Evolutionary conservation across 75 land plant species (phyloP).

Genomic region (Cupressus sempervirens): DNA sequence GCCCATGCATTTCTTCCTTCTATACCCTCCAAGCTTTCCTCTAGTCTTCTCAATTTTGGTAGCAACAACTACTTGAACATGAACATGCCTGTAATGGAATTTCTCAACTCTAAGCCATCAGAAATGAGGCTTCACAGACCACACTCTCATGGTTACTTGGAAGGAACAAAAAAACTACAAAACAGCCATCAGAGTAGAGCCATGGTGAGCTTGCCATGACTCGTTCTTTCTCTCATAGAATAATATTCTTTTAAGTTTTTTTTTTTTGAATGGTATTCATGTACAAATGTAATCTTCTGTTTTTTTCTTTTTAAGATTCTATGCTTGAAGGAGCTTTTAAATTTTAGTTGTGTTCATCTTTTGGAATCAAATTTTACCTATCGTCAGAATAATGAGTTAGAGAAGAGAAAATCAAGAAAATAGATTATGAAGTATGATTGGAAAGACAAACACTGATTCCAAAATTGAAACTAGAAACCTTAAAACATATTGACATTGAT

Average conservation of each 20-base stretch:
- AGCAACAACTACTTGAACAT: neutral
- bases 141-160: conserved; percentile 4
- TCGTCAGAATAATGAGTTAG: too few relatives aligned
- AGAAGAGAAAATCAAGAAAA: too few relatives aligned
- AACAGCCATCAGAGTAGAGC: conserved; percentile 1
- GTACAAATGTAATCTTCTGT: neutral
- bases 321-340: too few relatives aligned
- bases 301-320: neutral
- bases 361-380: too few relatives aligned
- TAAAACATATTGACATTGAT: too few relatives aligned
- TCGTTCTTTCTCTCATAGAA: neutral
- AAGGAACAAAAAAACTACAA: conserved; percentile 3
- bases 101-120: neutral
- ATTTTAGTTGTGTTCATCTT: too few relatives aligned
- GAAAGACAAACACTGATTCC: too few relatives aligned
- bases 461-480: too few relatives aligned
- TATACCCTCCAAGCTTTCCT: neutral
- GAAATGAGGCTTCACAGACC: conserved; percentile 1
- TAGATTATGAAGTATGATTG: too few relatives aligned
- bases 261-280: neutral
- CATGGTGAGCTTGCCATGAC: conserved; percentile 4
- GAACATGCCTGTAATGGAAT: conserved; percentile 12
- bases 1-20: conserved; percentile 3
- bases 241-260: neutral
- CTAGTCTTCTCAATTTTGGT: conserved; percentile 7